These are phyloP conservation scores for Myxozyma monticola DNA, from an alignment of 805 yeast species.

Conservation along the genomic window DNA sequence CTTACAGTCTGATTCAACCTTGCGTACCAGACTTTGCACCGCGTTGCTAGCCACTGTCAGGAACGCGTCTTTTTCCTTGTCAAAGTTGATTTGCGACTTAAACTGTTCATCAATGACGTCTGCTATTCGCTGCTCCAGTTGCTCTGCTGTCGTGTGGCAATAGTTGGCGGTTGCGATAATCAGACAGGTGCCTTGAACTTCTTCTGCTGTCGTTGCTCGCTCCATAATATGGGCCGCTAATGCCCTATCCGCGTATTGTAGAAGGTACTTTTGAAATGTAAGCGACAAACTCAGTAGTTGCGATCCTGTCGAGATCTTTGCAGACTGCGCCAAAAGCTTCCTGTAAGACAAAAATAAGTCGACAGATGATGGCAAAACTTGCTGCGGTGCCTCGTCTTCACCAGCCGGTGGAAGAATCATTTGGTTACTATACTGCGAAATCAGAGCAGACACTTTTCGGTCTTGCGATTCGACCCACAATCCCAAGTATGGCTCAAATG, in stretches of 20 bases:
- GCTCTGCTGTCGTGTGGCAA: constrained; percentile 73
- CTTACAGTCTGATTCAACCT: constrained; percentile 60
- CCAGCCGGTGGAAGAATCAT: constrained; percentile 52
- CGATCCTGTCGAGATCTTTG: constrained; percentile 53
- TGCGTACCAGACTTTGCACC: constrained; percentile 54
- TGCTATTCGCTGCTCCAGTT: constrained; percentile 64
- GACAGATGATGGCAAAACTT: constrained; percentile 81
- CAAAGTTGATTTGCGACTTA: constrained; percentile 52
- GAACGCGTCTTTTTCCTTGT: constrained; percentile 55
- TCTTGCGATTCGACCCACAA: constrained; percentile 90
- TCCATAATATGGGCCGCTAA: constrained; percentile 36
- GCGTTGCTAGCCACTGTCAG: constrained; percentile 59
- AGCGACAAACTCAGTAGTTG: constrained; percentile 50
- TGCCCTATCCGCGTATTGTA: constrained; percentile 55
- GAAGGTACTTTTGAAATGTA: constrained; percentile 66
- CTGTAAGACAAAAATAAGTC: constrained; percentile 81
- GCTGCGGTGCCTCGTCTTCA: constrained; percentile 52
- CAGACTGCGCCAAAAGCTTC: constrained; percentile 66
- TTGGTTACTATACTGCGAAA: constrained; percentile 63
- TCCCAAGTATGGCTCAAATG: constrained; percentile 81
- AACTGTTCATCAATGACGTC: constrained; percentile 44
- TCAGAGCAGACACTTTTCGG: constrained; percentile 56
- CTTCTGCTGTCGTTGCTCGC: constrained; percentile 51
- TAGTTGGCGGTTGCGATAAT: constrained; percentile 88
- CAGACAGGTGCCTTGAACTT: constrained; percentile 65